Percentiles rank a stretch among this genome's conserved stretches.
These are phyloP conservation scores for Leucogyrophana mollusca DNA, from an alignment of 768 basidiomycete genomes.

Conservation along the genomic window DNA sequence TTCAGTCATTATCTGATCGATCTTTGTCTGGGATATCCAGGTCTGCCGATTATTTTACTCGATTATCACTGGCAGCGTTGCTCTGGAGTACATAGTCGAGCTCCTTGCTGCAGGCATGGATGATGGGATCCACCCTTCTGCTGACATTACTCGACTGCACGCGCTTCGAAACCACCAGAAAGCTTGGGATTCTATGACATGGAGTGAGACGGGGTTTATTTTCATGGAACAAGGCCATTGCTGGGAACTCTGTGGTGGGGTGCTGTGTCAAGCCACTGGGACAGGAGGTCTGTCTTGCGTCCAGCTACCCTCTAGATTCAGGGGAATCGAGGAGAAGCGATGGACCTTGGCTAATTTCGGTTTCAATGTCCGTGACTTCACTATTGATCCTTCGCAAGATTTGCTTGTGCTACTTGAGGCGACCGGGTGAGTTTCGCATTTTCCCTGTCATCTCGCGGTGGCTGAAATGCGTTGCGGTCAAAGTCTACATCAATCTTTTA, in stretches of 20 bases:
- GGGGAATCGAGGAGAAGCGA: conserved; percentile 21
- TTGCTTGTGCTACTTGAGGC: conserved; percentile 30
- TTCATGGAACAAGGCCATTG: conserved; percentile 15
- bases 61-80: conserved; percentile 22
- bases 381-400: conserved; percentile 35
- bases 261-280: conserved; percentile 27
- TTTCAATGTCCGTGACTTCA: conserved; percentile 33
- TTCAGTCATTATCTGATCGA: not conserved
- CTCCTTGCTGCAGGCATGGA: conserved; percentile 29
- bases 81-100: conserved; percentile 29
- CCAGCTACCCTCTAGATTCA: conserved; percentile 30
- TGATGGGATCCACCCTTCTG: conserved; percentile 13
- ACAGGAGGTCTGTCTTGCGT: conserved; percentile 13
- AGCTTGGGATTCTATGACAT: conserved; percentile 28
- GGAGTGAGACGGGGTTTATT: conserved; percentile 11
- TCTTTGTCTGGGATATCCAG: conserved; percentile 5
- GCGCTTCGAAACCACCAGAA: conserved; percentile 25
- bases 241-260: conserved; percentile 36
- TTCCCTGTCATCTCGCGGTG: not conserved
- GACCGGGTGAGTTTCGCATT: conserved; percentile 18
- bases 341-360: conserved; percentile 27
- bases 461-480: not conserved
- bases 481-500: conserved; percentile 19
- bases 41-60: conserved; percentile 30
- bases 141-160: conserved; percentile 22